Percentiles rank a stretch among this genome's conserved stretches.
These are phyloP conservation scores for Jatropha podagrica DNA, from an alignment of 441 rosid genomes.

Conservation along the genomic window DNA sequence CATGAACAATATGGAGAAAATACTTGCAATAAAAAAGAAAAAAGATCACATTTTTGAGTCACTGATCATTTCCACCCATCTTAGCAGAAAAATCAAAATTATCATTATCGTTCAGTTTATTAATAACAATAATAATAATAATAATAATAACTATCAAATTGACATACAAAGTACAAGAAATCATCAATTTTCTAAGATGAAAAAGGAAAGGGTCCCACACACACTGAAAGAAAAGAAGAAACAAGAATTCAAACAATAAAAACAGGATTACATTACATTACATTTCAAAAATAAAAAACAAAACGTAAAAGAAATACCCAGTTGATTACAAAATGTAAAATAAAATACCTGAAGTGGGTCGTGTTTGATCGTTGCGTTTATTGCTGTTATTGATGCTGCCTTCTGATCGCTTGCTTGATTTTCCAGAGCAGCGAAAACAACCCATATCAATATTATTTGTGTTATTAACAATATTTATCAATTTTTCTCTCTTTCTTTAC, in stretches of 20 bases:
- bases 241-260: not conserved
- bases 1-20: not conserved
- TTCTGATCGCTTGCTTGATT: constrained; percentile 41
- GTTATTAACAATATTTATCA: not conserved
- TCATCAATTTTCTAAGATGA: not conserved
- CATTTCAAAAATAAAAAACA: not conserved
- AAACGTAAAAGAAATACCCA: not conserved
- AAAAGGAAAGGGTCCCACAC: not conserved
- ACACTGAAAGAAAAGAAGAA: not conserved
- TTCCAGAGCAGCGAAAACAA: constrained; percentile 51
- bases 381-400: constrained; percentile 8
- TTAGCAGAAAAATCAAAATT: constrained; percentile 8
- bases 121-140: not conserved
- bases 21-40: not conserved
- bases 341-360: constrained; percentile 44
- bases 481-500: constrained; percentile 6
- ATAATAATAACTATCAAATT: not conserved
- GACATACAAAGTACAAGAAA: not conserved
- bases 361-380: constrained; percentile 34
- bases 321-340: not conserved
- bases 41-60: not conserved
- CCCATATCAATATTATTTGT: constrained; percentile 40
- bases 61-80: constrained; percentile 1
- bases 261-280: not conserved
- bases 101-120: not conserved